Conservation (phyloP, 257 asterid species). For the Solanum etuberosum region DNA sequence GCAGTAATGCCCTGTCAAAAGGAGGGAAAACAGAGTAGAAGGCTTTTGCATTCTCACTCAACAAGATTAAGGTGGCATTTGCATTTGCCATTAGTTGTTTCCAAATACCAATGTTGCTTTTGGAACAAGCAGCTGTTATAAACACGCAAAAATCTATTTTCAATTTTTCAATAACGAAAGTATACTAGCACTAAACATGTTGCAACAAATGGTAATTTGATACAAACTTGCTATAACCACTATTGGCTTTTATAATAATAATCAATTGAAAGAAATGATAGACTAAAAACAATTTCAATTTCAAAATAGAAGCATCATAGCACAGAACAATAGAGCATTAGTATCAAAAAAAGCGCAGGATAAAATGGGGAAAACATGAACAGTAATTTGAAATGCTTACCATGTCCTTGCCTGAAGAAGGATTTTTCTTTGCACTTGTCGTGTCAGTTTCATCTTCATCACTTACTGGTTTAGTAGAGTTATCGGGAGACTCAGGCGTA, state of each 20-base stretch:
- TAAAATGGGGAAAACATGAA: not conserved
- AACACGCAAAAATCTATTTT: not conserved
- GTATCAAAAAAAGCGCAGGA: not conserved
- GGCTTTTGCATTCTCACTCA: not conserved
- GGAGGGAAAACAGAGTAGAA: not conserved
- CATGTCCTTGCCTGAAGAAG: constrained; percentile 38
- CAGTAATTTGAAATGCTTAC: constrained; percentile 15
- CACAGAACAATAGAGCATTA: not conserved
- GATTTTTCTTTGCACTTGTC: constrained; percentile 55
- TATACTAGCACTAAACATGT: not conserved
- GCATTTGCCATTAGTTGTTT: not conserved
- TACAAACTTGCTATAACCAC: not conserved
- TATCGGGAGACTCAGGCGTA: constrained; percentile 36
- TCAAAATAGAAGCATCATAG: not conserved
- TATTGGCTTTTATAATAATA: too few relatives aligned
- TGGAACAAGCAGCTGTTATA: not conserved
- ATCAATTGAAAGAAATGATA: not conserved
- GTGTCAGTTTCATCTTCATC: constrained; percentile 38
- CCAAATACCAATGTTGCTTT: not conserved
- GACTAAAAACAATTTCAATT: not conserved
- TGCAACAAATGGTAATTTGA: not conserved
- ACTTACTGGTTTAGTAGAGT: constrained; percentile 26
- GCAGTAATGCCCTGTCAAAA: not conserved
- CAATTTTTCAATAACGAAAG: not conserved
- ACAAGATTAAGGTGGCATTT: not conserved